Base-by-base conservation (phyloP, 352 stramenopile genomes). In the Globisporangium nagaii region DNA sequence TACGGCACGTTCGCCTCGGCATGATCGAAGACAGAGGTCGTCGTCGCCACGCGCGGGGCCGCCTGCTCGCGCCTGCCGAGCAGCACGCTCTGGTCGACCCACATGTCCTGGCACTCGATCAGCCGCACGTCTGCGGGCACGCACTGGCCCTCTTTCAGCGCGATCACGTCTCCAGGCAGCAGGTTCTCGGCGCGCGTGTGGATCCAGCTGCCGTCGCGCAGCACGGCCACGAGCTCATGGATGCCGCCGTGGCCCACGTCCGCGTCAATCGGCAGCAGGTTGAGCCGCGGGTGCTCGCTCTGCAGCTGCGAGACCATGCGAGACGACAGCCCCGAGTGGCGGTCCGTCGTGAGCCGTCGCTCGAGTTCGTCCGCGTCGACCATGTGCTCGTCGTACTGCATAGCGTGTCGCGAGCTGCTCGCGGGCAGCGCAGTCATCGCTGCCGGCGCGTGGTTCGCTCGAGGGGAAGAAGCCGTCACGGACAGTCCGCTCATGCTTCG, bases 151-250 rank as follows among this genome's bases (percentile, higher is more conserved):
- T 72, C 60, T 37, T 79, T 73, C 20, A 84, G 56, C 28, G 68
- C 67, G 46, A 84, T 75, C 20, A 84, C 53, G 47, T 84, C 73
- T 1, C 73, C 73, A 0, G 56, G 52, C 2, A 84, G 55, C 31
- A 84, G 52, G 43, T 80, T 84, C 51, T 84, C 73, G 11, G 73
- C 73, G 13, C 73, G 70, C 37, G 66, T 84, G 50, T 84, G 73
- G 45, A 84, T 72, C 73, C 73, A 84, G 25, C 53, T 73, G 32
- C 70, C 68, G 43, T 84, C 73, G 0, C 73, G 68, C 28, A 84
- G 58, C 50, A 84, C 73, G 12, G 59, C 73, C 2, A 84, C 73
- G 22, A 84, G 70, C 56, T 84, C 73, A 55, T 84, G 73, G 53
- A 84, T 79, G 9, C 53, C 58, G 7, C 73, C 73, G 31, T 84